Evolutionary conservation across 225 moss, liverwort and hornwort species (phyloP).

Genomic region (Polytrichum formosum): DNA sequence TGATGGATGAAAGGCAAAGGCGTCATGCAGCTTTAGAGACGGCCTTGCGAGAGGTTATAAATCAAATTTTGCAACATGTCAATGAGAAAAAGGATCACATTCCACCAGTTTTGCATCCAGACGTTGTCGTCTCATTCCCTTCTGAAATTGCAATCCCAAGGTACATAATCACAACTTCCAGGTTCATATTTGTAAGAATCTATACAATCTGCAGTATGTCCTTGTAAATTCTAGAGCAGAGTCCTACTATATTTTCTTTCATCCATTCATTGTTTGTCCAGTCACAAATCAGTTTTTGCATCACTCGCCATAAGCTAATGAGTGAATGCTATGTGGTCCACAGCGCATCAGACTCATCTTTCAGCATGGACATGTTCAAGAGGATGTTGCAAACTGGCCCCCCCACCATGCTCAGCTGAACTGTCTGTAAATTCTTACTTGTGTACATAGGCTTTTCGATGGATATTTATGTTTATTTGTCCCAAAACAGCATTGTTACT

Average conservation of each 20-base stretch:
- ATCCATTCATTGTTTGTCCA: too few relatives aligned
- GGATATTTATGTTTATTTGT: neutral
- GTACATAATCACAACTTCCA: conserved; percentile 17
- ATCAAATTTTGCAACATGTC: conserved; percentile 61
- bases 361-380: conserved; percentile 98
- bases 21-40: conserved; percentile 68
- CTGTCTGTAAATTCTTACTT: conserved; percentile 17
- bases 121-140: conserved; percentile 70
- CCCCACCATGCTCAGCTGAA: conserved; percentile 87
- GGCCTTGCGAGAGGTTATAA: conserved; percentile 64
- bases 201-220: too few relatives aligned
- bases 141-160: conserved; percentile 83
- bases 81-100: conserved; percentile 94
- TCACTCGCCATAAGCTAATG: too few relatives aligned
- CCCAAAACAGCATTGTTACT: conserved; percentile 1
- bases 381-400: conserved; percentile 95
- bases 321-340: conserved; percentile 8
- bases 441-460: conserved; percentile 29
- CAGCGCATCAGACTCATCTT: conserved; percentile 97
- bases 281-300: too few relatives aligned
- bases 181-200: too few relatives aligned
- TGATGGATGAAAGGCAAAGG: conserved; percentile 60
- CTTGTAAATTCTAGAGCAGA: too few relatives aligned
- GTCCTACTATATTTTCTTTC: too few relatives aligned
- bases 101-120: conserved; percentile 63